Evolutionary conservation across 495 filamentous ascomycete genomes (phyloP).

Genomic region (Apodospora peruviana): DNA sequence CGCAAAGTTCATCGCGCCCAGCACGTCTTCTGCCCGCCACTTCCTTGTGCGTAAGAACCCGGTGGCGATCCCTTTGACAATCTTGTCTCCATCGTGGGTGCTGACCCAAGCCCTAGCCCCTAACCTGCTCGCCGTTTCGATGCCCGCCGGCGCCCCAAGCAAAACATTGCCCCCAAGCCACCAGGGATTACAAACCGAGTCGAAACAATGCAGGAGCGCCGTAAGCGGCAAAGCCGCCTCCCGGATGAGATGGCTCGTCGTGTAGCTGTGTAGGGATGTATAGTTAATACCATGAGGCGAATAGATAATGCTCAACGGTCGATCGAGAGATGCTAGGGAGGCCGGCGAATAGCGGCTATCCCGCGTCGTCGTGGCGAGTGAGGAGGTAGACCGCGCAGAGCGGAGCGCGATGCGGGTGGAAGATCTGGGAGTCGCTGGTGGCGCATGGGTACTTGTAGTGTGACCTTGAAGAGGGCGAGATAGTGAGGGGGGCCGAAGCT

Average conservation of each 20-base stretch:
- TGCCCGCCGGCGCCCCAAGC: constrained; percentile 50
- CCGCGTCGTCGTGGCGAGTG: constrained; percentile 10
- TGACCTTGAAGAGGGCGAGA: constrained; percentile 21
- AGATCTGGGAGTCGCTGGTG: constrained; percentile 22
- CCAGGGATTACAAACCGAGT: constrained; percentile 55
- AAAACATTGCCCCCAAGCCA: constrained; percentile 60
- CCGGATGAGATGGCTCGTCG: constrained; percentile 48
- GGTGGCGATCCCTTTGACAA: constrained; percentile 48
- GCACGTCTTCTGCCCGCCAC: constrained; percentile 40
- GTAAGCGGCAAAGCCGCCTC: constrained; percentile 57
- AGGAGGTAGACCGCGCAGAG: constrained; percentile 27
- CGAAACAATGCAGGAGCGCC: constrained; percentile 58
- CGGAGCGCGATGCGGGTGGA: constrained; percentile 17
- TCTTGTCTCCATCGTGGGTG: constrained; percentile 62
- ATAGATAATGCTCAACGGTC: constrained; percentile 51
- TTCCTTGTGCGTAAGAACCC: constrained; percentile 41
- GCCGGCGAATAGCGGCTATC: not conserved
- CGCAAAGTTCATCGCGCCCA: constrained; percentile 1
- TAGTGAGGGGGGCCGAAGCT: constrained; percentile 43
- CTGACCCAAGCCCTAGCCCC: constrained; percentile 55
- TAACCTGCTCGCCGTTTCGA: constrained; percentile 50
- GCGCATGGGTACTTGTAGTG: not conserved
- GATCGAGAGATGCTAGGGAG: constrained; percentile 10
- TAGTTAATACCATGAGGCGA: constrained; percentile 55
- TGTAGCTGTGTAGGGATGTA: constrained; percentile 45